Evolutionary conservation across 2,329 filamentous ascomycete species (phyloP).

Genomic region (Sclerotinia trifoliorum): DNA sequence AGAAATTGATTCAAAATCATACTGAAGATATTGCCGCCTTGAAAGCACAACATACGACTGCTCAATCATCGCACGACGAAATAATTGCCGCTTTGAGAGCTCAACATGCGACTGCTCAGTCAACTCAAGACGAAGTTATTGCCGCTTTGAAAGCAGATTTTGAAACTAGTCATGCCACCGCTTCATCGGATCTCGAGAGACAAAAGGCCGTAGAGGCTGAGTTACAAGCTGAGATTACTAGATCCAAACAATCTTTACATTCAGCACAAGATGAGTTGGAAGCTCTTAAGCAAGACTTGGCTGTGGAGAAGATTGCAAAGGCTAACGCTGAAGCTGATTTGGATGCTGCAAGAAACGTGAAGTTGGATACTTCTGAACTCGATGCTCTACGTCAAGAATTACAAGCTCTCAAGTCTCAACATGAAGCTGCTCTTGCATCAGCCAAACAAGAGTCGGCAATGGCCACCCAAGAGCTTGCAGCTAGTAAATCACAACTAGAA

Average conservation of each 20-base stretch:
- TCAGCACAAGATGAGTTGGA: slow-evolving; percentile 35
- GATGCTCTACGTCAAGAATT: slow-evolving; percentile 55
- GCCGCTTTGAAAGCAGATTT: slow-evolving; percentile 46
- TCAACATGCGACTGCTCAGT: slow-evolving; percentile 47
- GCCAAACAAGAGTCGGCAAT: slow-evolving; percentile 41
- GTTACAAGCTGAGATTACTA: slow-evolving; percentile 48
- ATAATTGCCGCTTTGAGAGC: slow-evolving; percentile 41
- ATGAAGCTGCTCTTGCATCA: slow-evolving; percentile 45
- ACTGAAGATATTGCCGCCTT: slow-evolving; percentile 42
- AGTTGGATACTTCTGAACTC: slow-evolving; percentile 53
- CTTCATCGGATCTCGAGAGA: slow-evolving; percentile 31
- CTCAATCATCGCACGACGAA: slow-evolving; percentile 50
- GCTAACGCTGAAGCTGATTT: slow-evolving; percentile 52
- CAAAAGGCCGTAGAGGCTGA: slow-evolving; percentile 42
- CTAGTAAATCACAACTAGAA: slow-evolving; percentile 41
- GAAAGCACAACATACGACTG: slow-evolving; percentile 46
- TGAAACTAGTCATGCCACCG: slow-evolving; percentile 43
- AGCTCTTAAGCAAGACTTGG: slow-evolving; percentile 35
- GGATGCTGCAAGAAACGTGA: slow-evolving; percentile 56
- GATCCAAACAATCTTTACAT: slow-evolving; percentile 43
- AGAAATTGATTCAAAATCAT: slow-evolving; percentile 55
- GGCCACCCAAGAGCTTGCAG: slow-evolving; percentile 44
- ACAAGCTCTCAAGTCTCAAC: slow-evolving; percentile 47
- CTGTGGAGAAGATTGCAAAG: slow-evolving; percentile 48
- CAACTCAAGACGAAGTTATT: slow-evolving; percentile 46